Conservation (phyloP, 805 yeast species). For the Saturnispora zaruensis region DNA sequence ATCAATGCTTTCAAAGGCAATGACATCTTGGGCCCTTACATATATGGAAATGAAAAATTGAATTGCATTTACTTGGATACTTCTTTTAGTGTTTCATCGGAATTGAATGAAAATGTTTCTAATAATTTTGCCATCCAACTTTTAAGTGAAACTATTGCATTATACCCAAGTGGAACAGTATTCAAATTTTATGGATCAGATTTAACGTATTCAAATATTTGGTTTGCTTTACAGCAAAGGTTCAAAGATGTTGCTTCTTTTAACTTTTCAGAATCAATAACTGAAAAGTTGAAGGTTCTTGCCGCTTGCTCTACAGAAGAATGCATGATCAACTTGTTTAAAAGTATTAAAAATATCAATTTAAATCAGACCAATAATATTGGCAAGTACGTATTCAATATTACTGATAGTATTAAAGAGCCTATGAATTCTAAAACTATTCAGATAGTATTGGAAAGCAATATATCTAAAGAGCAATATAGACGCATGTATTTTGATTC, state of each 20-base stretch:
- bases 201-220: constrained; percentile 19
- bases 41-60: constrained; percentile 5
- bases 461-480: background rate
- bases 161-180: constrained; percentile 15
- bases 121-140: constrained; percentile 12
- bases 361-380: background rate
- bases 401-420: background rate
- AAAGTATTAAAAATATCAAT: background rate
- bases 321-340: constrained; percentile 1
- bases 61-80: constrained; percentile 17
- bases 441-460: background rate
- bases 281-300: background rate
- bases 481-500: background rate
- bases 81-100: constrained; percentile 14
- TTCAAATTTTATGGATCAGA: constrained; percentile 11
- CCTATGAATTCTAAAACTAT: background rate
- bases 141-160: constrained; percentile 6
- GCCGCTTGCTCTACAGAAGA: background rate
- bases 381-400: background rate
- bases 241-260: constrained; percentile 2
- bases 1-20: constrained; percentile 6
- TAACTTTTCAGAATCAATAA: background rate
- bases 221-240: constrained; percentile 10
- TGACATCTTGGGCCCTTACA: constrained; percentile 5
- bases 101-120: constrained; percentile 13